Conservation (phyloP, 768 basidiomycete species). For the Serendipita sp. region DNA sequence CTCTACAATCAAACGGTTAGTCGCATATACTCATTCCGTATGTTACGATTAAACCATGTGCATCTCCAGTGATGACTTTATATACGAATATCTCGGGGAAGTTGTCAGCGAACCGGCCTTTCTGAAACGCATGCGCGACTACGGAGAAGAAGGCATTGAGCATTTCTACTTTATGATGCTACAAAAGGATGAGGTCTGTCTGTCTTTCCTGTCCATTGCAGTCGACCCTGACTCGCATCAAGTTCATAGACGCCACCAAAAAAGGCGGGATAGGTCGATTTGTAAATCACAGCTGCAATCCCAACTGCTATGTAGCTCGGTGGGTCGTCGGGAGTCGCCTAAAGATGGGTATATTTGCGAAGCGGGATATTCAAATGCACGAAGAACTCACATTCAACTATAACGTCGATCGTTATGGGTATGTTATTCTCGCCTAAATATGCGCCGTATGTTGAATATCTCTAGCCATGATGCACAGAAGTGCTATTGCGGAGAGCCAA, state of each 20-base stretch:
- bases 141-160: slow-evolving; percentile 79
- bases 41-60: not conserved
- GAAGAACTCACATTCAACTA: slow-evolving; percentile 98
- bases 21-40: slow-evolving; percentile 40
- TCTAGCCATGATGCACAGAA: slow-evolving; percentile 80
- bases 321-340: slow-evolving; percentile 85
- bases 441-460: not conserved
- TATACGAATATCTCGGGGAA: slow-evolving; percentile 97
- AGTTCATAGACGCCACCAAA: slow-evolving; percentile 98
- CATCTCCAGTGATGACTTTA: slow-evolving; percentile 59
- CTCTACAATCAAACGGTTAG: slow-evolving; percentile 24
- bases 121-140: slow-evolving; percentile 85
- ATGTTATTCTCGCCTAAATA: slow-evolving; percentile 18
- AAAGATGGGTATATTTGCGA: slow-evolving; percentile 98
- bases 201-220: not conserved
- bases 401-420: slow-evolving; percentile 99
- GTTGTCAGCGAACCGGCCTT: slow-evolving; percentile 80
- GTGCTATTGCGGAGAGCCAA: slow-evolving; percentile 90
- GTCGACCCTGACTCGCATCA: slow-evolving; percentile 5
- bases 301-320: slow-evolving; percentile 95
- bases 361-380: slow-evolving; percentile 51
- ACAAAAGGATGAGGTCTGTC: slow-evolving; percentile 83
- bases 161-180: slow-evolving; percentile 99
- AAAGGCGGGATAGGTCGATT: slow-evolving; percentile 93
- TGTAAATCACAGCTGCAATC: slow-evolving; percentile 94